Conservation (phyloP, 1,284 basidiomycete species). For the Coniophora puteana region DNA sequence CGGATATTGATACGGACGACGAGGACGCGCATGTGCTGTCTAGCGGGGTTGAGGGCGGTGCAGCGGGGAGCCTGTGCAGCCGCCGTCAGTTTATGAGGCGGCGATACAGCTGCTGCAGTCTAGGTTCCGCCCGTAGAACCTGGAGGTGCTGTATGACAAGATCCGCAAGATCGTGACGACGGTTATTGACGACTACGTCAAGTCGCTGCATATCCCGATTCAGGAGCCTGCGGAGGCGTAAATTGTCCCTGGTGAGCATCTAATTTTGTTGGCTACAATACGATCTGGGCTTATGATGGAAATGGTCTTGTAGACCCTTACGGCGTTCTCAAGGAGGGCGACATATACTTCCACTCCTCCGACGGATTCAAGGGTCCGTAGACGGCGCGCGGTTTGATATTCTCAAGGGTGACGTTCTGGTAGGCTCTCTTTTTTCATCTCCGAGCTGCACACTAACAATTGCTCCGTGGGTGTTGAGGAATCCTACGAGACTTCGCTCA, state of each 20-base stretch:
- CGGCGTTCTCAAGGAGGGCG: constrained; percentile 45
- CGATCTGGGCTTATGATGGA: constrained; percentile 1
- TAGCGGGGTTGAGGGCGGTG: too few species aligned
- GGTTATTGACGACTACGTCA: constrained; percentile 42
- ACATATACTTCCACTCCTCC: constrained; percentile 54
- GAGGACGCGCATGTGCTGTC: constrained; percentile 13
- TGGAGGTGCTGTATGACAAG: constrained; percentile 38
- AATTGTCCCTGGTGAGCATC: constrained; percentile 55
- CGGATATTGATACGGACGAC: constrained; percentile 24
- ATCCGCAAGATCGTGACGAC: constrained; percentile 42
- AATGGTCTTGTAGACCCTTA: constrained; percentile 41
- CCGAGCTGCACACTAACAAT: neutral
- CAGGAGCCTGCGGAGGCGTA: constrained; percentile 51
- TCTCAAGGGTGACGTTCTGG: constrained; percentile 50
- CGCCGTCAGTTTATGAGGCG: constrained; percentile 41
- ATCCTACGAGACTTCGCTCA: constrained; percentile 58
- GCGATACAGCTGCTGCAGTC: constrained; percentile 55
- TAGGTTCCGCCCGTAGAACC: constrained; percentile 52
- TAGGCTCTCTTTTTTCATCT: constrained; percentile 26
- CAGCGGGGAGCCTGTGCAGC: constrained; percentile 37
- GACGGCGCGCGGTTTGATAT: constrained; percentile 36
- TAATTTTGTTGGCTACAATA: neutral
- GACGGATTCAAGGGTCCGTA: constrained; percentile 36
- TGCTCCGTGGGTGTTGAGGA: constrained; percentile 38
- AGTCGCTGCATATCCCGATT: constrained; percentile 55